phyloP scores from a whole-genome alignment of 2,329 filamentous ascomycete species.

The Sporothrix schenckii region DNA sequence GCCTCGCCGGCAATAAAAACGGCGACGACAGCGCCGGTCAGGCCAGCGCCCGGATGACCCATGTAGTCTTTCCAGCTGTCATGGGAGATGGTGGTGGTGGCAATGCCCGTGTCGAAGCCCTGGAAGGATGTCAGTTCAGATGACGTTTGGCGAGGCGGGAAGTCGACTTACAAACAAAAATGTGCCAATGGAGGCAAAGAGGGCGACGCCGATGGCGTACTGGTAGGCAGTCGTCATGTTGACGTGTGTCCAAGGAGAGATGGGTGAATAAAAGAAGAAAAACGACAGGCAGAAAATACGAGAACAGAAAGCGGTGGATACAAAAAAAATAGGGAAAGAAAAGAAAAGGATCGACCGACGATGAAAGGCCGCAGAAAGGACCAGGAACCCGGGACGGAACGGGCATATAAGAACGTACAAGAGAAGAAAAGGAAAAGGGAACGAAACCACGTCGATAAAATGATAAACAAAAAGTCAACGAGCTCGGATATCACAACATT shows the following conservation, averaged over 20 bases:
- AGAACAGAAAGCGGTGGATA: too few species aligned
- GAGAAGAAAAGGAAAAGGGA: neutral
- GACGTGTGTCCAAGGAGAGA: neutral
- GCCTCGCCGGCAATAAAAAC: slow-evolving; percentile 64
- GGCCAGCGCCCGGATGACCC: slow-evolving; percentile 55
- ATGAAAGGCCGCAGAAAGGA: slow-evolving; percentile 2
- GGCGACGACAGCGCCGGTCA: slow-evolving; percentile 60
- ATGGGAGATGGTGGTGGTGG: slow-evolving; percentile 56
- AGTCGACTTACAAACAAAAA: slow-evolving; percentile 56
- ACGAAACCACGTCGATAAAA: neutral
- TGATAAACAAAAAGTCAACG: neutral
- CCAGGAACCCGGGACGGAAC: neutral
- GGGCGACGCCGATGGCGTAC: slow-evolving; percentile 46
- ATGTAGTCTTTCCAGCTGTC: slow-evolving; percentile 63
- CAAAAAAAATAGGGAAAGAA: neutral
- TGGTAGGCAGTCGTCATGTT: slow-evolving; percentile 19
- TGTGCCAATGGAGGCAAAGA: slow-evolving; percentile 63
- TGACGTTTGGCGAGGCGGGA: neutral
- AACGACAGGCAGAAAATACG: neutral
- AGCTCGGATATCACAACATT: neutral
- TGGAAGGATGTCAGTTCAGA: neutral
- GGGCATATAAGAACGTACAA: neutral
- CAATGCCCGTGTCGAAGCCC: slow-evolving; percentile 18
- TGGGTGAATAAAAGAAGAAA: neutral
- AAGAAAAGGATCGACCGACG: neutral